Conservation (phyloP, 257 asterid species). For the Lycium barbarum region DNA sequence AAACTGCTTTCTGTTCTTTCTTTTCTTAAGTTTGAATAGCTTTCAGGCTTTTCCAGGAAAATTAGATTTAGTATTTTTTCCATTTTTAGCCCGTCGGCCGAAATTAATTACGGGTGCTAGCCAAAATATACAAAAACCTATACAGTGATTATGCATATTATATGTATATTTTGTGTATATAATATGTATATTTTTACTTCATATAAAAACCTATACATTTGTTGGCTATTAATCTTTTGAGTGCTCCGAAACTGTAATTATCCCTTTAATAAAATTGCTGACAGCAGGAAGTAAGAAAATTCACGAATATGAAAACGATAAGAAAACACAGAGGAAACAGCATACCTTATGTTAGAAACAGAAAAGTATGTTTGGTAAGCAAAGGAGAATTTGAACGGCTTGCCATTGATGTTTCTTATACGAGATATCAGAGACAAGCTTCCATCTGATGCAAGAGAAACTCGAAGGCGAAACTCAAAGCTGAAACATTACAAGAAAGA, state of each 20-base stretch:
- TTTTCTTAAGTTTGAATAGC: not conserved
- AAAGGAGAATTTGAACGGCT: conserved; percentile 86
- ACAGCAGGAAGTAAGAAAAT: not conserved
- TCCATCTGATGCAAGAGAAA: conserved; percentile 78
- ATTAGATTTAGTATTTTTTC: not conserved
- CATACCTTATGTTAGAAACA: conserved; percentile 91
- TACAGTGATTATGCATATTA: too few relatives aligned
- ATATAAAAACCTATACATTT: too few relatives aligned
- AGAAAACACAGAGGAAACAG: not conserved
- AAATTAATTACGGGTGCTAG: too few relatives aligned
- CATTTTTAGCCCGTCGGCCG: too few relatives aligned
- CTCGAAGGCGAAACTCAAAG: conserved; percentile 85
- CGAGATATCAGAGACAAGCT: conserved; percentile 83
- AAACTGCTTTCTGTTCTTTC: conserved; percentile 21
- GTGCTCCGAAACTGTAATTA: too few relatives aligned
- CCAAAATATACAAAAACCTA: too few relatives aligned
- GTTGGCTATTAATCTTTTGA: too few relatives aligned
- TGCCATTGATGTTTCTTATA: conserved; percentile 75
- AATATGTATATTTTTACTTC: too few relatives aligned
- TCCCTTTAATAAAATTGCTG: not conserved
- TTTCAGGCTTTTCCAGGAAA: conserved; percentile 23
- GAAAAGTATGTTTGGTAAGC: conserved; percentile 84
- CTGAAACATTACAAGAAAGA: conserved; percentile 47
- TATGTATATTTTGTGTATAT: too few relatives aligned
- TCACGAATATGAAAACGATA: conserved; percentile 17